A percentile compares a stretch with the other conserved stretches of the same genome.
Evolutionary conservation across 2,329 filamentous ascomycete genomes (phyloP).

Genomic region (Exophiala lecanii-corni): DNA sequence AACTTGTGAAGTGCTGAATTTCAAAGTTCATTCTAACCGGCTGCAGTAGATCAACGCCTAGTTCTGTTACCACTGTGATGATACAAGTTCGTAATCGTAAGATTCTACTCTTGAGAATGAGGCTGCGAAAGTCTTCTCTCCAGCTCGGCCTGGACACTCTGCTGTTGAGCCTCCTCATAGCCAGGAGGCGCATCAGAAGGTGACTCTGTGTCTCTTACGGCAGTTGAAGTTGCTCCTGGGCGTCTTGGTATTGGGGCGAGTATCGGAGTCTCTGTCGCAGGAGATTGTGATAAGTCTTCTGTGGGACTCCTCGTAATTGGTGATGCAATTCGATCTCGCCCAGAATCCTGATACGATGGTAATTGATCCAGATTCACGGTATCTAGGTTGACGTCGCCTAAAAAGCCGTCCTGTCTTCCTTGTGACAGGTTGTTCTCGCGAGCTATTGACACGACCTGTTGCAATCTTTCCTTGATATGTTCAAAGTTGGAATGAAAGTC

Average conservation of each 20-base stretch:
- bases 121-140: constrained; percentile 48
- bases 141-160: constrained; percentile 68
- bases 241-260: background rate
- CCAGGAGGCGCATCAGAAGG: constrained; percentile 77
- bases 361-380: constrained; percentile 78
- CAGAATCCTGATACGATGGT: constrained; percentile 72
- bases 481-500: constrained; percentile 83
- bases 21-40: too few relatives aligned
- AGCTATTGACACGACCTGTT: constrained; percentile 73
- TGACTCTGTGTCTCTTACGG: constrained; percentile 34
- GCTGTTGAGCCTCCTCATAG: constrained; percentile 86
- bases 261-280: constrained; percentile 5
- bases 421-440: constrained; percentile 54
- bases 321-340: constrained; percentile 36
- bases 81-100: too few relatives aligned
- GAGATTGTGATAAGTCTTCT: constrained; percentile 18
- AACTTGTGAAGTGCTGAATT: too few relatives aligned
- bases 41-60: too few relatives aligned
- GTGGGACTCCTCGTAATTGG: constrained; percentile 15
- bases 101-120: constrained; percentile 3
- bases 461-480: constrained; percentile 74
- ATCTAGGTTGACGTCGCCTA: constrained; percentile 51
- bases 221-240: constrained; percentile 5
- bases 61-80: too few relatives aligned
- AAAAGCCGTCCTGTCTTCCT: constrained; percentile 29